Base-by-base conservation (phyloP, 2,329 filamentous ascomycete species). In the Beauveria bassiana region DNA sequence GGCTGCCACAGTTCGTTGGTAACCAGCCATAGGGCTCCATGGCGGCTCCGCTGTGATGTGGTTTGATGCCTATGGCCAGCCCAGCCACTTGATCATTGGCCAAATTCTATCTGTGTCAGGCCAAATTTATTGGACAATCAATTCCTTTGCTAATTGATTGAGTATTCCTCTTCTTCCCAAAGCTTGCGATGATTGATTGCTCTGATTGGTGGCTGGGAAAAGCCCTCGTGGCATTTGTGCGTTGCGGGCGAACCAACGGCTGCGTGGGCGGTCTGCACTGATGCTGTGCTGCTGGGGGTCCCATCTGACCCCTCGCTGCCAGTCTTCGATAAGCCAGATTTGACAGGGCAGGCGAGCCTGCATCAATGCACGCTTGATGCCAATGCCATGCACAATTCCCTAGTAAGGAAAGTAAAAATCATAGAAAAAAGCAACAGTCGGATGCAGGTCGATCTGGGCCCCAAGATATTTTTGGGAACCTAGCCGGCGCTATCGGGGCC, bases 361-460 rank as follows among this genome's bases (percentile, higher is more conserved):
- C 58, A 61, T 46, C 28, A 47, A 61, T 31, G 58, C 50, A 52
- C 38, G 40, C 34, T 42, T 47, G 20, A 51, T 59, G 56, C 31
- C 3, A 4, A 34, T 31, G 9, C 43, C 57, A 59, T 60, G 57
- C 57, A 60, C 57, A 60, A 53, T 47, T 5, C 12, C 20, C 34
- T 10, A 42, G 31, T n/a, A 24, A 8, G 38, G 38, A 28, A 26
- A 31, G 49, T 10, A 28, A 18, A 9, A 6, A 5, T 31, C 5
- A 18, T 10, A 43, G 18, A 26, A 26, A 22, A 20, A 40, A 57
- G 31, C 31, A 34, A 49, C 24, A 34, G 47, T 46, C 56, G 47
- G 56, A 60, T 60, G 58, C 58, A 53, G 47, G 49, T 53, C 40
- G 58, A 60, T 60, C 58, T 60, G 20, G 58, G 38, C 58, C 49